These are phyloP conservation scores for Chrysochromulina tobinii DNA, from an alignment of 78 protist species.

Conservation along the genomic window DNA sequence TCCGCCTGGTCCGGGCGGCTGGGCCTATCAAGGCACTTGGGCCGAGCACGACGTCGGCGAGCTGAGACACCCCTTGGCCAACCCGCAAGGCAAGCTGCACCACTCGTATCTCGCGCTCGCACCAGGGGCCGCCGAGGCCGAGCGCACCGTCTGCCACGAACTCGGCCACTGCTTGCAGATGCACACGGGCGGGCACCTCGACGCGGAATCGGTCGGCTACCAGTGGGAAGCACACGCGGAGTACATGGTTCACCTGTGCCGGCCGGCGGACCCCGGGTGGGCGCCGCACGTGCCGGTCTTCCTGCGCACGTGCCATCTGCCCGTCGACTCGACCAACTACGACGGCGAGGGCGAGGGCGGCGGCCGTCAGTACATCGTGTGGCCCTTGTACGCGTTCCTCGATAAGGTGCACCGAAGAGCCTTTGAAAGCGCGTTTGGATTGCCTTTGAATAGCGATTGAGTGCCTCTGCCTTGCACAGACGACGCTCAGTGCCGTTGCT, in stretches of 20 bases:
- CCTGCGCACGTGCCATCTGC: not conserved
- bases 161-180: not conserved
- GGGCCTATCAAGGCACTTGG: not conserved
- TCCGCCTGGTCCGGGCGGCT: not conserved
- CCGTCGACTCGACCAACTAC: not conserved
- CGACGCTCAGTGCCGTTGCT: no score
- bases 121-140: not conserved
- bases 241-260: not conserved
- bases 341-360: not conserved
- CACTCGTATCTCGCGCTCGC: not conserved
- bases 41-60: not conserved
- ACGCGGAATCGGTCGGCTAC: not conserved
- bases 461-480: no score
- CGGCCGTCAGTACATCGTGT: not conserved
- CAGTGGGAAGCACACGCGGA: conserved; percentile 19
- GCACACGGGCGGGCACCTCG: conserved; percentile 10
- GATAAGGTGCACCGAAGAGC: no score
- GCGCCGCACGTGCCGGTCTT: not conserved
- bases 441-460: no score
- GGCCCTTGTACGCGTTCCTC: not conserved
- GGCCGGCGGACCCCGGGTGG: not conserved
- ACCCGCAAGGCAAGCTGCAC: not conserved
- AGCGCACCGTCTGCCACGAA: not conserved
- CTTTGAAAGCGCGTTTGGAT: no score
- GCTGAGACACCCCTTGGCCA: not conserved